These are phyloP conservation scores for Stagonosporopsis cucurbitacearum DNA, from an alignment of 2,329 filamentous ascomycete species.

Conservation along the genomic window DNA sequence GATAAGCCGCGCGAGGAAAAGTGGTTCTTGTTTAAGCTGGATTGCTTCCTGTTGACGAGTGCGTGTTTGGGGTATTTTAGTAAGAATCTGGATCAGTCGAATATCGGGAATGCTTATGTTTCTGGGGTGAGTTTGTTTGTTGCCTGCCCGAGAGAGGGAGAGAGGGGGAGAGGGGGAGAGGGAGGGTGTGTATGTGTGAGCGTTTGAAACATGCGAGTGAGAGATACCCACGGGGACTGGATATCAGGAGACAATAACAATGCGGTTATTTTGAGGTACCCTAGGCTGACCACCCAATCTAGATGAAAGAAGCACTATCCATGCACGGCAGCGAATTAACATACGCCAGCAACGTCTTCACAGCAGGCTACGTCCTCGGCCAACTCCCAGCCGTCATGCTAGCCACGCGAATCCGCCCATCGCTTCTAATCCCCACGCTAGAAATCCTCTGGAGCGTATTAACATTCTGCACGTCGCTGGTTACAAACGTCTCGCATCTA, in stretches of 20 bases:
- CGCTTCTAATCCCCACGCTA: conserved; percentile 39
- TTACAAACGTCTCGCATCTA: conserved; percentile 36
- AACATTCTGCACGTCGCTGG: conserved; percentile 29
- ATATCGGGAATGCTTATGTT: conserved; percentile 41
- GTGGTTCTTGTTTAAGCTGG: conserved; percentile 41
- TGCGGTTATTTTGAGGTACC: too few species aligned
- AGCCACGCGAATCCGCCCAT: conserved; percentile 32
- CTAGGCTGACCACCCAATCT: not conserved
- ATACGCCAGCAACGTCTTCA: conserved; percentile 38
- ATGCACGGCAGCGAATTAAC: conserved; percentile 43
- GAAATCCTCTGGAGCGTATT: conserved; percentile 39
- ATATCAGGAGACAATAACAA: too few species aligned
- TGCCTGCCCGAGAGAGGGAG: too few species aligned
- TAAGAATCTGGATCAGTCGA: conserved; percentile 37
- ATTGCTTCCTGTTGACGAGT: conserved; percentile 34
- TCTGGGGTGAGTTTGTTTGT: conserved; percentile 39
- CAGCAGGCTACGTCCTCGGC: conserved; percentile 38
- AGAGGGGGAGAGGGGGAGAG: too few species aligned
- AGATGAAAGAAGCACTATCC: conserved; percentile 41
- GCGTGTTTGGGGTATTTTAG: conserved; percentile 38
- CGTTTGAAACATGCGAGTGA: too few species aligned
- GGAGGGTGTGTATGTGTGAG: too few species aligned
- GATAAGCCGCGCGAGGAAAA: conserved; percentile 27
- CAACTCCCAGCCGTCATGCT: conserved; percentile 41
- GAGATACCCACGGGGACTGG: too few species aligned